A percentile compares a stretch with the other conserved stretches of the same genome.
These are phyloP conservation scores for Knoxdaviesia proteae DNA, from an alignment of 2,329 filamentous ascomycete species.

Conservation along the genomic window DNA sequence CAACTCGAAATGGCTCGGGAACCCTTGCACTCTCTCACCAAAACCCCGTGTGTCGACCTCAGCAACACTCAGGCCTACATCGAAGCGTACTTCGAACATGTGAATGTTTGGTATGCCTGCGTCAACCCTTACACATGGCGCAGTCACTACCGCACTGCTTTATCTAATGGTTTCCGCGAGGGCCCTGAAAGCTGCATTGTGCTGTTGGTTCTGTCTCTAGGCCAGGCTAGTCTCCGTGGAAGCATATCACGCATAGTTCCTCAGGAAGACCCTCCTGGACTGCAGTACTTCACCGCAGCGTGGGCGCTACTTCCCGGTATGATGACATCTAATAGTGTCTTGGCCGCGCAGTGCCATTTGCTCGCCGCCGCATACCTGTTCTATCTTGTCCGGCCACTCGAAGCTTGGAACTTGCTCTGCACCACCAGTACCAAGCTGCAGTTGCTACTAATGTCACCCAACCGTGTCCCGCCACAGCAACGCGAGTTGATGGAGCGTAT, in stretches of 20 bases:
- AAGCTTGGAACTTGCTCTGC: conserved; percentile 65
- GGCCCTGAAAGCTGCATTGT: conserved; percentile 70
- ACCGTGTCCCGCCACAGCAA: conserved; percentile 47
- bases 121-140: conserved; percentile 69
- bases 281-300: conserved; percentile 63
- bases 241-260: conserved; percentile 54
- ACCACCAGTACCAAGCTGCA: conserved; percentile 68
- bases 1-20: conserved; percentile 65
- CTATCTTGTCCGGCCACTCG: conserved; percentile 60
- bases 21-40: conserved; percentile 46
- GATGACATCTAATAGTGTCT: conserved; percentile 60
- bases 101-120: conserved; percentile 72
- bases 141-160: conserved; percentile 51
- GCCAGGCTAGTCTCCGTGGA: conserved; percentile 53
- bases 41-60: conserved; percentile 45
- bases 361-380: conserved; percentile 66
- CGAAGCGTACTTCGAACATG: conserved; percentile 59
- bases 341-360: conserved; percentile 62
- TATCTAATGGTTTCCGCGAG: conserved; percentile 56
- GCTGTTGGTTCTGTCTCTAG: conserved; percentile 55
- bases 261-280: conserved; percentile 50
- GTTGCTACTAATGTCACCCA: conserved; percentile 53
- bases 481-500: conserved; percentile 56
- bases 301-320: conserved; percentile 59
- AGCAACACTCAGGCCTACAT: conserved; percentile 57